Evolutionary conservation across 257 asterid genomes (phyloP).

Genomic region (Solanum arcanum): DNA sequence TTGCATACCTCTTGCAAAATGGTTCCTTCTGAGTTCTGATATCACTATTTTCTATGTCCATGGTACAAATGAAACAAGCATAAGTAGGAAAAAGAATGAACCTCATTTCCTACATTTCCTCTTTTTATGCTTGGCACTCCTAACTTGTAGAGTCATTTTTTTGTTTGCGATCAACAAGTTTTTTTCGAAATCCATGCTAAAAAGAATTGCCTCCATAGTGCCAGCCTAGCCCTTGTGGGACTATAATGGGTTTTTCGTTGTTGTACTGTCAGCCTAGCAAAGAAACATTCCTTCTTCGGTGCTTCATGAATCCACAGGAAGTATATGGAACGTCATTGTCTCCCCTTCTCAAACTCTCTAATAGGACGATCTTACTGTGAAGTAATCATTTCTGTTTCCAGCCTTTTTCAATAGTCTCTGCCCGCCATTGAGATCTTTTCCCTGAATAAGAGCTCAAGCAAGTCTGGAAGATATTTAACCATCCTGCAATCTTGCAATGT

Average conservation of each 20-base stretch:
- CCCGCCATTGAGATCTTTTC: not conserved
- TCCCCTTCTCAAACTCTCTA: not conserved
- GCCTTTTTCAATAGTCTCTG: not conserved
- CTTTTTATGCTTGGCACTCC: not conserved
- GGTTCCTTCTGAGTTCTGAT: not conserved
- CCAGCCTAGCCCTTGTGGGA: not conserved
- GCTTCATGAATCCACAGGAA: not conserved
- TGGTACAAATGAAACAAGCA: not conserved
- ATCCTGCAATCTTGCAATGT: not conserved
- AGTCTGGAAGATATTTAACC: not conserved
- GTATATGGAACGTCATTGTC: not conserved
- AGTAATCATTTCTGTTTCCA: not conserved
- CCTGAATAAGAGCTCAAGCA: not conserved
- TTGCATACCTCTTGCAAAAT: not conserved
- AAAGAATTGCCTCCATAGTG: not conserved
- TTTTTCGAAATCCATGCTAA: not conserved
- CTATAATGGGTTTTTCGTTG: not conserved
- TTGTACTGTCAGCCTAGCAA: not conserved
- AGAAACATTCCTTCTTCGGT: not conserved
- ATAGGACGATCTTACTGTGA: not conserved
- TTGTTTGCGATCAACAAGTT: not conserved
- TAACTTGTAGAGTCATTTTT: not conserved
- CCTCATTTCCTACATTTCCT: not conserved
- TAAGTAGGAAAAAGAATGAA: not conserved
- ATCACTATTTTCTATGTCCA: not conserved